Evolutionary conservation across 1,284 basidiomycete genomes (phyloP).

Genomic region (Ceratobasidium sp.): DNA sequence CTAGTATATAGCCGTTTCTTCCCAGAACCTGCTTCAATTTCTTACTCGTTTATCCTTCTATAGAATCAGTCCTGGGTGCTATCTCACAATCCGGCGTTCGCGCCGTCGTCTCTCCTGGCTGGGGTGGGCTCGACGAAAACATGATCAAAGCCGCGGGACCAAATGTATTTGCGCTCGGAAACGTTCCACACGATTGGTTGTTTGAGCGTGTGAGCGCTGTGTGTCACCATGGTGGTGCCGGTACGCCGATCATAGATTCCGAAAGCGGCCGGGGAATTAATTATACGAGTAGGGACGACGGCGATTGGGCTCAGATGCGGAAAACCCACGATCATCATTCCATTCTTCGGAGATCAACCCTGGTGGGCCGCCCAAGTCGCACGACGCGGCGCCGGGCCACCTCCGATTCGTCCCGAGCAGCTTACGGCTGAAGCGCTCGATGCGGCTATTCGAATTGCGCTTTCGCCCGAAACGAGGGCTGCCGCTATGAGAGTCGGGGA

Average conservation of each 20-base stretch:
- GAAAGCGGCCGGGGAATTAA: neutral
- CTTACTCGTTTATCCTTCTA: slow-evolving; percentile 48
- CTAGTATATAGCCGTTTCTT: slow-evolving; percentile 56
- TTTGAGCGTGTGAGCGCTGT: slow-evolving; percentile 75
- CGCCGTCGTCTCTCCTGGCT: slow-evolving; percentile 73
- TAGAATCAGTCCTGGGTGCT: slow-evolving; percentile 67
- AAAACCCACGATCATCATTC: slow-evolving; percentile 72
- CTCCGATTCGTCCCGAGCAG: slow-evolving; percentile 69
- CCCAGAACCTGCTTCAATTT: neutral
- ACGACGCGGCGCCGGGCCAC: slow-evolving; percentile 68
- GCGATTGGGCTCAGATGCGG: slow-evolving; percentile 74
- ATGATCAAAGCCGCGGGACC: slow-evolving; percentile 62
- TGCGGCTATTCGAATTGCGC: slow-evolving; percentile 67
- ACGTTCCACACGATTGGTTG: slow-evolving; percentile 80
- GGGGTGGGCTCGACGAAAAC: slow-evolving; percentile 70
- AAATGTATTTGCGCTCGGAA: slow-evolving; percentile 72
- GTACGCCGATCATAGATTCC: neutral
- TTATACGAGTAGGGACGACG: slow-evolving; percentile 65
- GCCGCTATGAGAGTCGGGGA: slow-evolving; percentile 68
- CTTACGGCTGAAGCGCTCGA: slow-evolving; percentile 67
- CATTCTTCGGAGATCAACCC: slow-evolving; percentile 52
- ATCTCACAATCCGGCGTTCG: slow-evolving; percentile 68
- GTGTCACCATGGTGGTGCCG: slow-evolving; percentile 77
- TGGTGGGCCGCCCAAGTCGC: slow-evolving; percentile 41
- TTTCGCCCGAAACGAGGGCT: slow-evolving; percentile 62